These are phyloP conservation scores for Sclerotinia trifoliorum DNA, from an alignment of 2,329 filamentous ascomycete genomes.

Conservation along the genomic window DNA sequence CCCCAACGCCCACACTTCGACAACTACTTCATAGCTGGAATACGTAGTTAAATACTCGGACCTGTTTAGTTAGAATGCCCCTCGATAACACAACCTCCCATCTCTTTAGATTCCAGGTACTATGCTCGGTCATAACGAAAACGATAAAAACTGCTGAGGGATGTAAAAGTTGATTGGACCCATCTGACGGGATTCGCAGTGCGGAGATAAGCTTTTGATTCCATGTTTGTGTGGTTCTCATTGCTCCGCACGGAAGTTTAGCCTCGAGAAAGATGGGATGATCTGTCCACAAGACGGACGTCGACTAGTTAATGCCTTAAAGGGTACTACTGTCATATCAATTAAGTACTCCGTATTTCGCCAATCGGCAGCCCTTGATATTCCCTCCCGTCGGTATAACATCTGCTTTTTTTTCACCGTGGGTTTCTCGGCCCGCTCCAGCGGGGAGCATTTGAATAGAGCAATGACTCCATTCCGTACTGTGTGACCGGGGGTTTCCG, in stretches of 20 bases:
- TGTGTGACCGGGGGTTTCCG: not conserved
- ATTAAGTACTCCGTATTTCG: not conserved
- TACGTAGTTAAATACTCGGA: not conserved
- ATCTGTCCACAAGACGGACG: constrained; percentile 20
- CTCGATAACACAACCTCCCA: not conserved
- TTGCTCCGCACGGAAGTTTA: constrained; percentile 13
- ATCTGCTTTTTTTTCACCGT: not conserved
- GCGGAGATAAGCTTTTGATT: constrained; percentile 16
- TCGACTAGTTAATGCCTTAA: not conserved
- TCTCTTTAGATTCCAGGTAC: not conserved
- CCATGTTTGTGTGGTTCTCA: constrained; percentile 7
- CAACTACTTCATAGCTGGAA: not conserved
- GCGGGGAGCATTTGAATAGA: not conserved
- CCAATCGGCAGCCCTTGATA: constrained; percentile 9
- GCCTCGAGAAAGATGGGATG: constrained; percentile 17
- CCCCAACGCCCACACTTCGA: not conserved
- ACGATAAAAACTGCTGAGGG: not conserved
- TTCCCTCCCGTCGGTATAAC: constrained; percentile 17
- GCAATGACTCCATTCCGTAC: not conserved
- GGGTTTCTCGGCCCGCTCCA: constrained; percentile 18
- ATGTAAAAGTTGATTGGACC: not conserved
- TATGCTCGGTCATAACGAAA: not conserved
- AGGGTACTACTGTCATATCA: not conserved
- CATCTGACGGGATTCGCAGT: constrained; percentile 8
- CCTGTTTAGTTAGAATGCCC: not conserved